A percentile compares a stretch with the other conserved stretches of the same genome.
Conservation (phyloP, 805 yeast species). For the Zygotorulaspora danielsina region DNA sequence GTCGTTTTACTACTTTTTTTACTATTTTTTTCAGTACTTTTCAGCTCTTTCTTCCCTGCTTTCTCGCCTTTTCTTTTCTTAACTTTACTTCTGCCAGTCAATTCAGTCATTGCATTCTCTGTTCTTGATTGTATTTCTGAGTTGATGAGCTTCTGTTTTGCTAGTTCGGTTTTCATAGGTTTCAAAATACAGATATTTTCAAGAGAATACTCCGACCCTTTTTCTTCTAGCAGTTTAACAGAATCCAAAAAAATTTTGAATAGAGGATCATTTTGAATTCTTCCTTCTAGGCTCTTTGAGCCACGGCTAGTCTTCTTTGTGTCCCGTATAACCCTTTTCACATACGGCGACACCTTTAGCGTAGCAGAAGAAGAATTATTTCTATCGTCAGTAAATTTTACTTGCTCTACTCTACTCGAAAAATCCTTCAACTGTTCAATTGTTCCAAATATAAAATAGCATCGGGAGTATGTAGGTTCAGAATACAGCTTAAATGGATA, state of each 20-base stretch:
- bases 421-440: constrained; percentile 33
- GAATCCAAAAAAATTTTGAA: constrained; percentile 34
- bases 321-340: constrained; percentile 15
- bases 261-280: constrained; percentile 31
- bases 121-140: constrained; percentile 20
- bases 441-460: constrained; percentile 40
- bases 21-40: too few species aligned
- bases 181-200: constrained; percentile 29
- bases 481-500: constrained; percentile 31
- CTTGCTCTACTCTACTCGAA: constrained; percentile 27
- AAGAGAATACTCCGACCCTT: constrained; percentile 20
- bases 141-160: constrained; percentile 20
- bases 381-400: constrained; percentile 33
- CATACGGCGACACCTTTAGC: constrained; percentile 24
- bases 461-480: constrained; percentile 41
- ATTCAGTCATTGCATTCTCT: constrained; percentile 25
- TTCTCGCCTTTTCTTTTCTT: constrained; percentile 20
- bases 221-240: constrained; percentile 21
- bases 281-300: constrained; percentile 26
- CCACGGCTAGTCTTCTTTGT: constrained; percentile 13
- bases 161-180: constrained; percentile 28
- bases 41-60: constrained; percentile 20
- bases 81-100: constrained; percentile 26
- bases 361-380: constrained; percentile 23
- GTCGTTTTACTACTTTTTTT: constrained; percentile 8